phyloP scores from a whole-genome alignment of 768 basidiomycete species.

The Collybiopsis confluens region DNA sequence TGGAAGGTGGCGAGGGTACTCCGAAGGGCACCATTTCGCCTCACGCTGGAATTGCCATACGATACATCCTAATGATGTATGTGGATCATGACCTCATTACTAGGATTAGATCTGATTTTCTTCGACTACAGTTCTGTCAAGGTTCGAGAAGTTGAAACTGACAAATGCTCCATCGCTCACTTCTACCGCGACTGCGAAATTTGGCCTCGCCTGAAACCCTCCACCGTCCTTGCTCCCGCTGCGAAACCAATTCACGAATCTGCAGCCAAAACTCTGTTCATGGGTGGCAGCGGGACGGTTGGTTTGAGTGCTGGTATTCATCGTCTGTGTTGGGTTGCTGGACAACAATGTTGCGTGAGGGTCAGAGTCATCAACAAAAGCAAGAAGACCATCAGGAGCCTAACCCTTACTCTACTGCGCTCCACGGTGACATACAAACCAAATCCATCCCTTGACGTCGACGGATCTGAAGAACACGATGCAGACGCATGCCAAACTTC shows the following conservation, averaged over 20 bases:
- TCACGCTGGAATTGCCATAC: conserved; percentile 58
- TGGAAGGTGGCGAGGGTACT: conserved; percentile 44
- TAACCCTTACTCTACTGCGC: conserved; percentile 61
- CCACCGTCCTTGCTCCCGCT: conserved; percentile 54
- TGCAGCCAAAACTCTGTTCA: conserved; percentile 49
- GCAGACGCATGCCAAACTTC: conserved; percentile 61
- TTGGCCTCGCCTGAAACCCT: conserved; percentile 71
- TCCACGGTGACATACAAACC: conserved; percentile 66
- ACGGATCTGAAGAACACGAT: conserved; percentile 28
- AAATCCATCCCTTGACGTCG: conserved; percentile 32
- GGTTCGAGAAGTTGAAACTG: conserved; percentile 60
- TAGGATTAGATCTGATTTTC: conserved; percentile 4
- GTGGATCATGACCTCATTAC: conserved; percentile 24
- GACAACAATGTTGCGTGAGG: conserved; percentile 69
- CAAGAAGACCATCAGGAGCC: conserved; percentile 59
- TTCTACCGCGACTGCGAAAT: conserved; percentile 83
- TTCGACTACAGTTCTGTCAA: conserved; percentile 55
- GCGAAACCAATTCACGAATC: conserved; percentile 55
- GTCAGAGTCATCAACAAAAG: conserved; percentile 65
- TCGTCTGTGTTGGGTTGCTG: conserved; percentile 76
- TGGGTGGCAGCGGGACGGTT: conserved; percentile 63
- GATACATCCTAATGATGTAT: conserved; percentile 79
- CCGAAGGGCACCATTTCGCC: conserved; percentile 49
- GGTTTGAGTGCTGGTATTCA: conserved; percentile 63
- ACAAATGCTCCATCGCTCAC: conserved; percentile 74